Conservation (phyloP, 208 protist genomes). For the Leptomonas pyrrhocoris region DNA sequence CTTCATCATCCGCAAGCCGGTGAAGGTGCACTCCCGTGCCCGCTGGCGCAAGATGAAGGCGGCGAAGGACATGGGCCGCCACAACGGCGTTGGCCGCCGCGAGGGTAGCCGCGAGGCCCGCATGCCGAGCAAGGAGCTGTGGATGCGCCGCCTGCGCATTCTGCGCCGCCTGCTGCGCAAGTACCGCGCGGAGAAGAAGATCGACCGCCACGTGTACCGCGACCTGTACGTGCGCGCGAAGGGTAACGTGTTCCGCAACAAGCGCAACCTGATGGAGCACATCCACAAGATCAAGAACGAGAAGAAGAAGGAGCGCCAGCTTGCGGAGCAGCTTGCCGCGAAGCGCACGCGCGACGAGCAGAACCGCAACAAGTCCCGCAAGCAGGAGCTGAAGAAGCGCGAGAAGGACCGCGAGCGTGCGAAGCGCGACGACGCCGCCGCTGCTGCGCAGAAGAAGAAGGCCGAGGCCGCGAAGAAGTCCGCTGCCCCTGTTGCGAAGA, state of each 20-base stretch:
- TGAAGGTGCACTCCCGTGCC: constrained; percentile 95
- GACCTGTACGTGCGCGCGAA: constrained; percentile 98
- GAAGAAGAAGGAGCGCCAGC: constrained; percentile 93
- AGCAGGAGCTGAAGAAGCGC: constrained; percentile 76
- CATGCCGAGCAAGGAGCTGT: constrained; percentile 97
- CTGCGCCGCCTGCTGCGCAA: constrained; percentile 96
- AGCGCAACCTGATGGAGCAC: constrained; percentile 98
- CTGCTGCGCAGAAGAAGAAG: constrained; percentile 53
- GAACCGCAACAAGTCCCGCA: constrained; percentile 74
- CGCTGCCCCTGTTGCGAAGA: constrained; percentile 47
- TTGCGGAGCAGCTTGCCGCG: constrained; percentile 90
- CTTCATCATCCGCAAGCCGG: constrained; percentile 97
- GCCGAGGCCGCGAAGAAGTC: constrained; percentile 53
- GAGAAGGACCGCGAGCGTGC: constrained; percentile 79
- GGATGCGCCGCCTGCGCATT: constrained; percentile 98
- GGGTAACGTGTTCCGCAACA: constrained; percentile 99
- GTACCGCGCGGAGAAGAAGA: constrained; percentile 98
- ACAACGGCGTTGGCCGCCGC: constrained; percentile 95
- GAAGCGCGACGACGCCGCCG: constrained; percentile 60
- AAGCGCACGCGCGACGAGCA: constrained; percentile 72
- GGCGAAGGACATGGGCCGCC: constrained; percentile 95
- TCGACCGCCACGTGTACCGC: constrained; percentile 98
- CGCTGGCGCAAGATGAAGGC: constrained; percentile 88
- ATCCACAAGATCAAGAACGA: constrained; percentile 98
- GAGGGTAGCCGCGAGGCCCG: constrained; percentile 97